phyloP scores from a whole-genome alignment of 768 basidiomycete species.

The Boletus barrowsii region DNA sequence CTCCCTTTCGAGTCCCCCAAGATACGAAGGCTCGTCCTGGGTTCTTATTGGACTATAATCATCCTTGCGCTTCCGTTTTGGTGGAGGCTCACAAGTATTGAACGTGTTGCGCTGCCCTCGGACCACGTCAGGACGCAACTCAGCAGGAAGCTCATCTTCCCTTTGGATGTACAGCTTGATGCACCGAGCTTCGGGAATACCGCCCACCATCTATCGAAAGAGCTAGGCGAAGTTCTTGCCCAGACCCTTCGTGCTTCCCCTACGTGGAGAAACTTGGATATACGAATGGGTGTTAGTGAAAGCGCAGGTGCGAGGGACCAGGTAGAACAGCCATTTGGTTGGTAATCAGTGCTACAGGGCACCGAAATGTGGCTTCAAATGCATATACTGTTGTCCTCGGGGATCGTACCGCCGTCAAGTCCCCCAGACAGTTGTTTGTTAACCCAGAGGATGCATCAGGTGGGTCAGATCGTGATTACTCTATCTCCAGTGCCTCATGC shows the following conservation, averaged over 20 bases:
- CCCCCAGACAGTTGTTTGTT: slow-evolving; percentile 20
- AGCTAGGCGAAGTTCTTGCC: slow-evolving; percentile 24
- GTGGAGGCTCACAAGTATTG: slow-evolving; percentile 92
- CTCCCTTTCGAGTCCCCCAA: slow-evolving; percentile 50
- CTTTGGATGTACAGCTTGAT: slow-evolving; percentile 41
- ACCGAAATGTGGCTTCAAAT: slow-evolving; percentile 5
- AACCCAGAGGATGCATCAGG: slow-evolving; percentile 26
- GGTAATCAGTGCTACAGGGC: slow-evolving; percentile 14
- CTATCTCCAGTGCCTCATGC: slow-evolving; percentile 9
- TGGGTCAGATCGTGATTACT: slow-evolving; percentile 14
- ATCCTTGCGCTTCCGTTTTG: slow-evolving; percentile 82
- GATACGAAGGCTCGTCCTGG: slow-evolving; percentile 58
- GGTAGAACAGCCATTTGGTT: background rate
- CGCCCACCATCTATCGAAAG: slow-evolving; percentile 23
- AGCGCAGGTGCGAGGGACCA: slow-evolving; percentile 34
- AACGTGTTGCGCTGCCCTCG: slow-evolving; percentile 71
- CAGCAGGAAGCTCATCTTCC: slow-evolving; percentile 42
- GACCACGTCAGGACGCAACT: slow-evolving; percentile 54
- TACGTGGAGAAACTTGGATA: slow-evolving; percentile 45
- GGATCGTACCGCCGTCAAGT: slow-evolving; percentile 20
- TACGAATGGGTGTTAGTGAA: slow-evolving; percentile 29
- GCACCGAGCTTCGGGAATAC: slow-evolving; percentile 14
- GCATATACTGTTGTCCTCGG: slow-evolving; percentile 26
- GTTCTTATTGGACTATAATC: slow-evolving; percentile 76
- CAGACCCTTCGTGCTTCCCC: slow-evolving; percentile 14